Evolutionary conservation across 2,329 filamentous ascomycete genomes (phyloP), one percentile per base, ranked within the genome.

Genomic region (Phaeosphaeria sp.): DNA sequence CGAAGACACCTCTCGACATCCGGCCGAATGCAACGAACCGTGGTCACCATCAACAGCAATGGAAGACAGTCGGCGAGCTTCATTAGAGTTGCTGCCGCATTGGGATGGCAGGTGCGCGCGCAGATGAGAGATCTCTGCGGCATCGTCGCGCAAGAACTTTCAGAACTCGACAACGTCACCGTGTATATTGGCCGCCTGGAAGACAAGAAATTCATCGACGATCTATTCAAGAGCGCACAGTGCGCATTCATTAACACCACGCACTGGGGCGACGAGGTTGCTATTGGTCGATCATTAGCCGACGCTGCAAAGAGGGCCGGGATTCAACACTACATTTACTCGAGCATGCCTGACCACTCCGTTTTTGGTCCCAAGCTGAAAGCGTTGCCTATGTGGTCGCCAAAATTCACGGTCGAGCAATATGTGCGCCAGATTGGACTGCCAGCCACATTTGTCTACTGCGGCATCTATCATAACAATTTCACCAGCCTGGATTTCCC

Each of bases 381-480:
- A 45, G 89, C 91, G 1, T 81, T 97, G 50, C 95, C 95, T 0
- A 85, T 97, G 52, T 99, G 95, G 94, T 89, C 91, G 4, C 89
- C 90, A 60, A 99, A 99, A 79, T 93, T 96, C 78, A 89, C 91
- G 49, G 90, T 98, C 43, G 95, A 98, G 78, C 91, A 95, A 53
- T 96, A 98, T 77, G 86, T 97, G 51, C 88, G 91, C 56, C 87
- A 92, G 74, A 86, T 97, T 42, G 89, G 89, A 9, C 83, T 97
- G 11, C 92, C 92, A 0, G 89, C 93, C 1, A 98, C 94, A 0
- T 98, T 97, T 77, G 89, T 97, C 64, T 97, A 97, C 78, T 92
- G 93, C 9, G 95, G 94, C 58, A 97, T 97, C 69, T 99, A 98
- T 83, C 97, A 98, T 83, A 98, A 98, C 80, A 98, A 99, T 77